phyloP scores from a whole-genome alignment of 331 rosid genomes.

The Quercus phellos region DNA sequence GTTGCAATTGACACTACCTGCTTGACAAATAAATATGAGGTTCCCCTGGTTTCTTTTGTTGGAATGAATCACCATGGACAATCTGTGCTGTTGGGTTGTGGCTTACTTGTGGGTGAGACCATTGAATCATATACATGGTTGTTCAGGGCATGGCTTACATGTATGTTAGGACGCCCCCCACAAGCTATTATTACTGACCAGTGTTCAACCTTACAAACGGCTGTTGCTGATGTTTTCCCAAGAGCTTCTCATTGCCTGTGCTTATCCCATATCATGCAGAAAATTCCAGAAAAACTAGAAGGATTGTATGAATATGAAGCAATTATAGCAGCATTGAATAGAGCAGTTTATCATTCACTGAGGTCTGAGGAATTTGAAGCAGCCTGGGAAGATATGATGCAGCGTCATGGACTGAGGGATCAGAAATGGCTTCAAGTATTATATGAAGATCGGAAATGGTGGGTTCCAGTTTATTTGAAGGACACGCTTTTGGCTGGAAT shows the following conservation, averaged over 20 bases:
- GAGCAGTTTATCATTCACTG: constrained; percentile 51
- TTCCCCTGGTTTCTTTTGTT: constrained; percentile 54
- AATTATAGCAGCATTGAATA: constrained; percentile 33
- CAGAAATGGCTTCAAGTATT: constrained; percentile 63
- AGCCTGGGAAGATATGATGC: constrained; percentile 65
- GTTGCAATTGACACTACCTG: constrained; percentile 48
- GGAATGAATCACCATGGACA: constrained; percentile 72
- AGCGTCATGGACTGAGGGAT: constrained; percentile 37
- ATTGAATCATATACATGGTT: constrained; percentile 68
- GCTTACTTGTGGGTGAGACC: constrained; percentile 52
- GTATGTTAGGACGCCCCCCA: constrained; percentile 64
- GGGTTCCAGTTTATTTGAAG: constrained; percentile 61
- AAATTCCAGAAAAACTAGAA: constrained; percentile 49
- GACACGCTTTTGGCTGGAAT: constrained; percentile 58
- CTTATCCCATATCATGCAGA: constrained; percentile 41
- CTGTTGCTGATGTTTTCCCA: constrained; percentile 61
- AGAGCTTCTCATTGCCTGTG: constrained; percentile 63
- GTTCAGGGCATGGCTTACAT: constrained; percentile 70
- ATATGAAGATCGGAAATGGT: constrained; percentile 52
- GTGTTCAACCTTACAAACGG: constrained; percentile 39
- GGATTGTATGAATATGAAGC: constrained; percentile 38
- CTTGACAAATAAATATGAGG: constrained; percentile 43
- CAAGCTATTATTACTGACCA: constrained; percentile 51
- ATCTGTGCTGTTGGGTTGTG: constrained; percentile 60
- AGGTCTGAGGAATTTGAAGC: constrained; percentile 58